Evolutionary conservation across 140 eudicot genomes (phyloP), one percentile per base, ranked within the genome.

Genomic region (Anethum foeniculum): DNA sequence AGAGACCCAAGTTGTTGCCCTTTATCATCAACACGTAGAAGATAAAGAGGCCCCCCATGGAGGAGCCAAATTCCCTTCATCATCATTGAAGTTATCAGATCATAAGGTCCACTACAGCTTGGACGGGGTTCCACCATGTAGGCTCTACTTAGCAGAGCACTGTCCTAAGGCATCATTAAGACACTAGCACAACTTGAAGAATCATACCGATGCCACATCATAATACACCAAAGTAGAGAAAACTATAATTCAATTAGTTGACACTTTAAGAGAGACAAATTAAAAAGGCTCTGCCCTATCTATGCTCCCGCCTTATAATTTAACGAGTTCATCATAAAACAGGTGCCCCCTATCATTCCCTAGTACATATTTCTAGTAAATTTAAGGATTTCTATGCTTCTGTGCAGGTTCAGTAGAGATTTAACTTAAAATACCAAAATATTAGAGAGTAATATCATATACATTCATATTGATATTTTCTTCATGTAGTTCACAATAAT

Each of bases 91-190:
- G 64, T 48, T 75, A 32, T 49, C 64, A 75, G 79, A 75, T 43
- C 79, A 48, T 48, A 14, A 75, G 79, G 64, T 75, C 82, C 81
- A 78, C 43, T 68, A 60, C 73, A 78, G 54, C 52, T 60, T 62
- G 75, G 81, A 41, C 56, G 18, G n/a, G 56, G 72, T 25, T 54
- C 81, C 81, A 78, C 74, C 72, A 38, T 44, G 60, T 74, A 74
- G 78, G 78, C 78, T 54, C 73, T 38, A 75, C 44, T 75, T 15
- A 75, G 21, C 34, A 46, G 41, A 47, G 25, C 25, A 28, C 64
- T 47, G 62, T 16, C 44, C 79, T 19, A 28, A 27, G 64, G 62
- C 43, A 27, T 47, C 62, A 75, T 75, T 75, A 48, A 48, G 36
- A 75, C 64, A 30, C 65, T 32, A 30, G 23, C 71, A 34, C 80